Base-by-base conservation (phyloP, 805 yeast species). In the Danielia oregonensis region DNA sequence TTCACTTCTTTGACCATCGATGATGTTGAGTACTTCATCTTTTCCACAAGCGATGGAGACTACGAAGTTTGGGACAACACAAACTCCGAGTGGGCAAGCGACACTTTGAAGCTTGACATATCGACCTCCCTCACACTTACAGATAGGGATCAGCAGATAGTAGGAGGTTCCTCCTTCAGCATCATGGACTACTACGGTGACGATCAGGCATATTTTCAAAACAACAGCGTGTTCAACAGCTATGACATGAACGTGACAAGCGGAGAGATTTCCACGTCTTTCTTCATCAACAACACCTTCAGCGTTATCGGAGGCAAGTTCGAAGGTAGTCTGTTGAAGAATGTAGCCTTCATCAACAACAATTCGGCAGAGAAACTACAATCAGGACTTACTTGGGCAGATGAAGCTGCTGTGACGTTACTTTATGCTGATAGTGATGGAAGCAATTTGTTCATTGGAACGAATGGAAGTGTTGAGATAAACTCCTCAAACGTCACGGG, bases 241-340 rank as follows among this genome's bases (percentile, higher is more conserved):
- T 57, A 50, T 31, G 49, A 55, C 25, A 37, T 63, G 25, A 35
- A 47, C 5, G 40, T 63, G 5, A 42, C 49, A n/a, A 45, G 42
- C 3, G 46, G 52, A 7, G 32, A 30, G 14, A 53, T 63, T 12
- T 31, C 49, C 17, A 38, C 65, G 3, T 71, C 77, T 1, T 54
- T 55, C 32, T 71, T 65, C 36, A 52, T 74, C 21, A 81, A 84
- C 51, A 61, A 62, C 9, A 53, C 79, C 0, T 40, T 70, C 8
- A 60, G 79, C 26, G 72, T 74, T 0, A 57, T 83, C 31, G 88
- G 85, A 6, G 93, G 91, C 14, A 55, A 61, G 3, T 79, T 81
- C 48, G 52, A 49, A 6, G 65, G 67, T 7, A 32, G 40, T 19
- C 29, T 35, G 6, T 46, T 48, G 2, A 29, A 39, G 8, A 57